These are phyloP conservation scores for Amesomyces nigricolor DNA, from an alignment of 2,329 filamentous ascomycete genomes.

Conservation along the genomic window DNA sequence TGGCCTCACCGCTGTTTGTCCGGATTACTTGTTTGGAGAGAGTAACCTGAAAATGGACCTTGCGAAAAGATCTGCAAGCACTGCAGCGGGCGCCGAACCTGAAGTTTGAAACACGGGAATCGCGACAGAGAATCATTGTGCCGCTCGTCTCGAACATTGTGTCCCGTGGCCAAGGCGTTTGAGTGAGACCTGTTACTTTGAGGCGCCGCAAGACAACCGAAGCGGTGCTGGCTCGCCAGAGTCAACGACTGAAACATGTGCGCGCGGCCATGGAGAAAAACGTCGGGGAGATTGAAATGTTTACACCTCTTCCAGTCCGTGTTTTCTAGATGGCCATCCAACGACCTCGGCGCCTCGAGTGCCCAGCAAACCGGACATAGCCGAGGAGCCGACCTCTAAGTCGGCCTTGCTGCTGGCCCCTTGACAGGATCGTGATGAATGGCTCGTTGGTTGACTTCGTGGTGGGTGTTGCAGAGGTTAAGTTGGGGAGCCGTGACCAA, in stretches of 20 bases:
- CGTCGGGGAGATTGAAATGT: neutral
- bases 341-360: neutral
- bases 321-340: neutral
- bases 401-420: too few species aligned
- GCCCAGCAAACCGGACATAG: neutral
- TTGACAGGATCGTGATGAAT: too few species aligned
- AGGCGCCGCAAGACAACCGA: neutral
- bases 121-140: neutral
- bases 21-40: neutral
- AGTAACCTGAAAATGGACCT: neutral
- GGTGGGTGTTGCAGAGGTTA: too few species aligned
- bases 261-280: neutral
- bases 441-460: too few species aligned
- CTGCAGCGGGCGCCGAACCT: slow-evolving; percentile 3
- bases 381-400: slow-evolving; percentile 1
- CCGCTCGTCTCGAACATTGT: neutral
- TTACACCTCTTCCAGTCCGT: slow-evolving; percentile 4
- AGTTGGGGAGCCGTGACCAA: too few species aligned
- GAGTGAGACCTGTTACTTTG: neutral
- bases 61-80: neutral
- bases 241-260: slow-evolving; percentile 11
- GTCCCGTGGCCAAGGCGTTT: neutral
- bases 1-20: slow-evolving; percentile 15
- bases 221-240: neutral
- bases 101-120: neutral